Conservation (phyloP, 208 protist species). For the Herpetomonas tarakana region DNA sequence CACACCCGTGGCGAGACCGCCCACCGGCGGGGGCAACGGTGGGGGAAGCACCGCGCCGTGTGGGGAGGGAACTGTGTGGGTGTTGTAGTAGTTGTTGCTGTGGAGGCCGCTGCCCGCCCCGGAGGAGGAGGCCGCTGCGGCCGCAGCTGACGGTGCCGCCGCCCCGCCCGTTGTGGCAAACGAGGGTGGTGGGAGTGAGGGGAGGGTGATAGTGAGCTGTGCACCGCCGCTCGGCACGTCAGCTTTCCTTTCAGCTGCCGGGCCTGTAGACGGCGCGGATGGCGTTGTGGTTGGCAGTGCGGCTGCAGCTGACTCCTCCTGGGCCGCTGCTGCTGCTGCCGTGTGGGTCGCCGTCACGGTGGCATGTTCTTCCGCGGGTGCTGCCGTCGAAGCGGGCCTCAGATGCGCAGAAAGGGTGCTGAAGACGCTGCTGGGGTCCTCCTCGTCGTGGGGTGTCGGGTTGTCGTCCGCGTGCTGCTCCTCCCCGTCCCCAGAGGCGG, state of each 20-base stretch:
- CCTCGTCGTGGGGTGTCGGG: neutral
- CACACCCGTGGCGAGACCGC: too few relatives aligned
- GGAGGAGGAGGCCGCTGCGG: too few relatives aligned
- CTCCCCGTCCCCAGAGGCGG: conserved; percentile 9
- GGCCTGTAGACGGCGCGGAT: too few relatives aligned
- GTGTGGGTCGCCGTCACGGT: too few relatives aligned
- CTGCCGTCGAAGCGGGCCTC: too few relatives aligned
- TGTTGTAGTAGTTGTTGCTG: too few relatives aligned
- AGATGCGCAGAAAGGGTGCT: conserved; percentile 85
- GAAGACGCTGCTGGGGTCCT: conserved; percentile 56
- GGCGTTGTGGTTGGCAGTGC: neutral
- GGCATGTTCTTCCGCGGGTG: too few relatives aligned
- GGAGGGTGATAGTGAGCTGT: neutral
- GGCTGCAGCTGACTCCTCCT: neutral
- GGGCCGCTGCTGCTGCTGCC: neutral
- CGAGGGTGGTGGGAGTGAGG: neutral
- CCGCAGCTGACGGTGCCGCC: neutral
- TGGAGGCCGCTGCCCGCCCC: neutral
- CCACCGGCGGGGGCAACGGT: neutral
- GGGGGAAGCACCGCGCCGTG: neutral
- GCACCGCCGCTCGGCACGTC: too few relatives aligned
- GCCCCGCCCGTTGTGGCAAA: neutral
- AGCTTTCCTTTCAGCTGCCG: too few relatives aligned
- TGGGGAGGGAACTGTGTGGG: too few relatives aligned
- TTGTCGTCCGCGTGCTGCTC: conserved; percentile 4